Base-by-base conservation (phyloP, 1,139 yeast genomes). In the Yamadazyma membranifaciens region DNA sequence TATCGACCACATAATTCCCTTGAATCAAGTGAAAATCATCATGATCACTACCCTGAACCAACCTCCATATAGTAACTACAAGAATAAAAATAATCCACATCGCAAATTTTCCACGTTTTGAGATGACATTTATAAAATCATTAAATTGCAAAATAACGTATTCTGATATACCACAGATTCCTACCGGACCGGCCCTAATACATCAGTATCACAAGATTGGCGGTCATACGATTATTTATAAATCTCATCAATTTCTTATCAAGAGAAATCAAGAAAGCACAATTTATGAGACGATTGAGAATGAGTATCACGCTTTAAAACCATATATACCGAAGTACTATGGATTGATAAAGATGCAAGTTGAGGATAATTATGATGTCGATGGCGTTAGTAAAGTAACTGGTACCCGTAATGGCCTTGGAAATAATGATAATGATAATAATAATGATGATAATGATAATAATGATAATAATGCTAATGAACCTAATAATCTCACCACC, bases 191-290 rank as follows among this genome's bases (percentile, higher is more conserved):
- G 95, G 2, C 91, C 86, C 65, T 34, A 81, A 83, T 49, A 15
- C 27, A 37, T 3, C 47, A 49, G 27, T 46, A 47, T 34, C 91
- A 92, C 57, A 87, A 87, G 56, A 98, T 94, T 6, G 99, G 99
- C 9, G 99, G 99, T 0, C 99, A 94, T 59, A 92, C 97, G 0
- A 97, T 98, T 1, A 89, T 94, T 36, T 94, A 92, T 63, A 76
- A 92, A 48, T 92, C 92, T 57, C 85, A 95, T 6, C 85, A 83
- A 51, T 98, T 98, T 0, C 96, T 94, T n/a, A 92, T 98, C 62
- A 94, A 94, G 1, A 67, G 92, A 46, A 87, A 89, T 47, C 88
- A 88, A 54, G 99, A 94, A 57, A 87, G 92, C 60, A 66, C 73
- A 47, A 91, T 95, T 83, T 94, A 94, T 60, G 98, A 94, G 60